Evolutionary conservation across 1,284 basidiomycete species (phyloP).

Genomic region (Taiwanofungus camphoratus): DNA sequence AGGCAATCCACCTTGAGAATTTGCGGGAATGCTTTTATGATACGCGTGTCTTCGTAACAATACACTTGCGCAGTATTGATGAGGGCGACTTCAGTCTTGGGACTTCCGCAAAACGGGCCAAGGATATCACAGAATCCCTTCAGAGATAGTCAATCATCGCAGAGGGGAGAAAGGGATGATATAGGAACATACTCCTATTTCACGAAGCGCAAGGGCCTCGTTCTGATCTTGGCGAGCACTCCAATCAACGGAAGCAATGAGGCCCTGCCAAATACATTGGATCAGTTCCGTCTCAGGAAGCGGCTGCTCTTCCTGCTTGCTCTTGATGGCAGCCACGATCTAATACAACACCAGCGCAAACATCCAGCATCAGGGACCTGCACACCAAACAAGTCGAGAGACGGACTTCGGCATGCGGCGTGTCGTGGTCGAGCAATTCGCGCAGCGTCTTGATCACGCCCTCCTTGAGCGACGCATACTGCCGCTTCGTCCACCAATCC

Average conservation of each 20-base stretch:
- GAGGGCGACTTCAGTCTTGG: slow-evolving; percentile 87
- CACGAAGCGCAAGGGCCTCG: slow-evolving; percentile 77
- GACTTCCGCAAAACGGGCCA: slow-evolving; percentile 80
- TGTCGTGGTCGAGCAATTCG: slow-evolving; percentile 46
- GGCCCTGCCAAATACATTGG: slow-evolving; percentile 86
- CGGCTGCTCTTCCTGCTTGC: slow-evolving; percentile 59
- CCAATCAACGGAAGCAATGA: slow-evolving; percentile 86
- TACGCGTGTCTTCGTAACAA: slow-evolving; percentile 90
- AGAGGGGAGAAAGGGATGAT: slow-evolving; percentile 3
- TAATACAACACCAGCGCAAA: slow-evolving; percentile 25
- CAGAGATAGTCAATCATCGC: neutral
- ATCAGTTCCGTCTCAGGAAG: slow-evolving; percentile 83
- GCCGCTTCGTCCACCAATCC: slow-evolving; percentile 90
- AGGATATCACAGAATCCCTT: slow-evolving; percentile 82
- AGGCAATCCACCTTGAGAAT: slow-evolving; percentile 70
- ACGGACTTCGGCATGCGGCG: slow-evolving; percentile 58
- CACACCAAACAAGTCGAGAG: neutral
- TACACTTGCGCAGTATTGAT: slow-evolving; percentile 93
- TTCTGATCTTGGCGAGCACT: slow-evolving; percentile 85
- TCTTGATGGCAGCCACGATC: slow-evolving; percentile 73
- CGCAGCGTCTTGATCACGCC: slow-evolving; percentile 27
- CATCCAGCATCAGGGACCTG: slow-evolving; percentile 5
- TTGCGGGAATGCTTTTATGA: slow-evolving; percentile 91
- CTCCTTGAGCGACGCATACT: slow-evolving; percentile 56
- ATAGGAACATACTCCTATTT: slow-evolving; percentile 61